Base-by-base conservation (phyloP, 495 filamentous ascomycete genomes). In the Darksidea phi region DNA sequence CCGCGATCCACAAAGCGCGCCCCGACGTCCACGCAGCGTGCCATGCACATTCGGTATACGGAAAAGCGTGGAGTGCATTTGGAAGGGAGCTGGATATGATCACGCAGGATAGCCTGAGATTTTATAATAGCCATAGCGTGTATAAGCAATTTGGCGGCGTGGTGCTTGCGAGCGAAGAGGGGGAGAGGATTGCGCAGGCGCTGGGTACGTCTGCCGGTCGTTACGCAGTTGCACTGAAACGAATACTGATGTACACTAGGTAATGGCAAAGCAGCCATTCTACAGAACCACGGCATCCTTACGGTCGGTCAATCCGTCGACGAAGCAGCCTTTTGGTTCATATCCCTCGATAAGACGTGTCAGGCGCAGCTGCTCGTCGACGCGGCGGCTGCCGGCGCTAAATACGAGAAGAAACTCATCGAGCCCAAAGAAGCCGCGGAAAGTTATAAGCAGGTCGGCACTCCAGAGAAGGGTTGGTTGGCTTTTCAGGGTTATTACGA, bases 71-170 rank as follows among this genome's bases (percentile, higher is more conserved):
- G 74, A 74, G 73, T 28, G 76, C 68, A 10, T 83, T 84, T 61
- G 82, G 76, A 0, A 71, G 73, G 28, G 74, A 75, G n/a, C 74
- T 85, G 24, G 81, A 84, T 51, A 83, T 84, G 82, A 71, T 84
- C 20, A 85, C 87, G 0, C 88, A 90, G 73, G 88, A 90, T 70
- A 72, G 81, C 15, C 86, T 87, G 63, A 76, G 81, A 20, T 91
- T 91, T 68, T 80, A 87, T 66, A 80, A 76, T 23, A 66, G 69
- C 41, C 74, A 77, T 41, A 68, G 75, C 25, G 72, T 84, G 18
- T 84, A 83, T 48, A 71, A 78, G 37, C 75, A 82, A 28, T 81
- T 83, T 57, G 78, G 75, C 1, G 77, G 80, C 36, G 69, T 87
- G 38, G 86, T 85, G 11, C 70, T 89, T 15, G 84, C 84, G 25